Base-by-base conservation (phyloP, 2,329 filamentous ascomycete species). In the Sporothrix sp. region DNA sequence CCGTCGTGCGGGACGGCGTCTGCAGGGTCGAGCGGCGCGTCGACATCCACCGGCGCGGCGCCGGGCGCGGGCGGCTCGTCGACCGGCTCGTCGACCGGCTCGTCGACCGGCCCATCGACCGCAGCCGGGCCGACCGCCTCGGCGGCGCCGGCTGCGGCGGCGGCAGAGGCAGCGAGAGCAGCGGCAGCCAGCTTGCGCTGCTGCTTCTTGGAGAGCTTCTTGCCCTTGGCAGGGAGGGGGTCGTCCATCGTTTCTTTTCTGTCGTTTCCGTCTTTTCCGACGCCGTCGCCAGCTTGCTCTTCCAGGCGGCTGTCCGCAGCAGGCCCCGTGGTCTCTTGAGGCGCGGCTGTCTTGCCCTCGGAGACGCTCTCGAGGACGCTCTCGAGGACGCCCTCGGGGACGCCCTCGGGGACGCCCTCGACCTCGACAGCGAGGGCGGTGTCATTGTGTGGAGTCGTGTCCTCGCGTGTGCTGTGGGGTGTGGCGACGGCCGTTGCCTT, bases 151-250 rank as follows among this genome's bases (percentile, higher is more conserved):
- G 9, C 45, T 18, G 7, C 18, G 18, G 4, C 14, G 6, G 38
- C 25, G 9, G 36, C 51, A 37, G 52, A 30, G 38, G 43, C 48
- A 37, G 48, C 40, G 35, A 36, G 33, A 37, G 51, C 51, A 43
- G 51, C 52, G 21, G 52, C 52, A 48, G 44, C 52, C 43, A 53
- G 38, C 36, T 45, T 53, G 52, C 48, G 48, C 35, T 53, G 48
- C 40, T 51, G 52, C 39, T 53, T 53, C 48, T 53, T 53, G 14
- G 48, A 39, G 8, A 53, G 52, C 30, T 53, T 53, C 43, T 53
- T 53, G 42, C 37, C 52, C 20, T 39, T 38, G 23, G 37, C 27
- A 7, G 27, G 16, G 43, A 37, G 30, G 23, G 23, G 21, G 25
- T 37, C 38, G 20, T 43, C 37, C 44, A 48, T 48, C 40, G 50